Evolutionary conservation across 1,139 yeast genomes (phyloP).

Genomic region (Torulaspora globosa): DNA sequence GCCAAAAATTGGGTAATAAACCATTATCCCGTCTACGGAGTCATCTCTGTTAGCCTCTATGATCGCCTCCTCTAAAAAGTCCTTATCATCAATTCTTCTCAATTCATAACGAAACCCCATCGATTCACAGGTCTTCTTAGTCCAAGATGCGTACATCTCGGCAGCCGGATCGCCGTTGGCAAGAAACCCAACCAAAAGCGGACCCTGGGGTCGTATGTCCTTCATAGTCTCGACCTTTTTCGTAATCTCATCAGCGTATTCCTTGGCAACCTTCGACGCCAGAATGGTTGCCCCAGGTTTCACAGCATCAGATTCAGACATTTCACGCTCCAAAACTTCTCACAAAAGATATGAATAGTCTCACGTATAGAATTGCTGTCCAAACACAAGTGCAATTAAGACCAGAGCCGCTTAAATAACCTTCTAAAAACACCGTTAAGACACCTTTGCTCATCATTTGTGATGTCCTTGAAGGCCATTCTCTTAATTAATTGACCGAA

Average conservation of each 20-base stretch:
- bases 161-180: constrained; percentile 97
- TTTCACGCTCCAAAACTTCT: neutral
- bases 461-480: neutral
- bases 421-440: neutral
- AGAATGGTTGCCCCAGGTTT: constrained; percentile 71
- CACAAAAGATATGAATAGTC: neutral
- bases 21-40: constrained; percentile 85
- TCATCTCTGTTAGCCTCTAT: constrained; percentile 77
- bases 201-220: constrained; percentile 40
- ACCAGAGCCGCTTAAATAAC: neutral
- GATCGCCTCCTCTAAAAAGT: constrained; percentile 77
- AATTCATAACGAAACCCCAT: constrained; percentile 83
- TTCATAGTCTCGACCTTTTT: constrained; percentile 50
- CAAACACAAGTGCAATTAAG: neutral
- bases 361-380: neutral
- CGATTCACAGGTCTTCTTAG: constrained; percentile 81
- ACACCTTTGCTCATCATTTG: no score
- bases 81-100: constrained; percentile 62
- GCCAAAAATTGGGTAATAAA: constrained; percentile 97
- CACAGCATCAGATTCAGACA: constrained; percentile 13
- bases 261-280: constrained; percentile 84
- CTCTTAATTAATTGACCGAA: neutral
- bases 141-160: constrained; percentile 91
- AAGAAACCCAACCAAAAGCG: constrained; percentile 81
- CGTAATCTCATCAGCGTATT: constrained; percentile 68